A percentile compares a stretch with the other conserved stretches of the same genome.
These are phyloP conservation scores for Astrothelium subdiscretum DNA, from an alignment of 495 filamentous ascomycete species.

Conservation along the genomic window DNA sequence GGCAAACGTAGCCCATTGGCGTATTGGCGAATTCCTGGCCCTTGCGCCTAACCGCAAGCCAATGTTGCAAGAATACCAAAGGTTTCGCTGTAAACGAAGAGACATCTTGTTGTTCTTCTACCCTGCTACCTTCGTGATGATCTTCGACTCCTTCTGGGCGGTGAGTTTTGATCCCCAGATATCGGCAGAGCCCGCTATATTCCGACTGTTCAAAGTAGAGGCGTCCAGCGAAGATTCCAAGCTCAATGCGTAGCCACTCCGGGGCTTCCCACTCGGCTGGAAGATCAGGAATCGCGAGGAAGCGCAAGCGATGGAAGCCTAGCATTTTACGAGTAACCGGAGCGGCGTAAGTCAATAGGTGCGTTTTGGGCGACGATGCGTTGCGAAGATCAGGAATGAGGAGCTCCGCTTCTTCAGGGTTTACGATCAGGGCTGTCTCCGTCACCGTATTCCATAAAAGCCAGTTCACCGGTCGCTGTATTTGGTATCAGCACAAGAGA, in stretches of 20 bases:
- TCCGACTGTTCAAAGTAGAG: conserved; percentile 42
- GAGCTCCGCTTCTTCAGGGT: conserved; percentile 43
- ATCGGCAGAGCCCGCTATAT: conserved; percentile 20
- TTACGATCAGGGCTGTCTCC: conserved; percentile 37
- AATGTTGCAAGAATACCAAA: conserved; percentile 37
- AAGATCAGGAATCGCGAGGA: conserved; percentile 37
- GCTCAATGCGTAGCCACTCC: conserved; percentile 37
- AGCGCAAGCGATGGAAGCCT: conserved; percentile 37
- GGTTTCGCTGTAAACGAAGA: conserved; percentile 21
- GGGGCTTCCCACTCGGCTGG: conserved; percentile 28
- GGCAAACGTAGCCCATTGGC: conserved; percentile 44
- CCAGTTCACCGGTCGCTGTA: conserved; percentile 39
- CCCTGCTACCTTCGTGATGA: background rate
- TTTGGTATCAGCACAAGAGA: conserved; percentile 9
- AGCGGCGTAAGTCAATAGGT: conserved; percentile 42
- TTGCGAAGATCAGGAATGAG: conserved; percentile 33
- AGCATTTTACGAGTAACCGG: conserved; percentile 44
- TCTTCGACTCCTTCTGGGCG: no score
- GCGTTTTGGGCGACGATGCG: conserved; percentile 6
- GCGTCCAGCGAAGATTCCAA: conserved; percentile 44
- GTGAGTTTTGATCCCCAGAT: conserved; percentile 22
- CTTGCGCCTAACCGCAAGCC: conserved; percentile 38
- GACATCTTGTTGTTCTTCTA: background rate
- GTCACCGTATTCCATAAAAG: conserved; percentile 30
- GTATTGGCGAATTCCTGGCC: conserved; percentile 43